Percentiles rank a stretch among this genome's conserved stretches.
Evolutionary conservation across 2,329 filamentous ascomycete species (phyloP).

Genomic region (Aureobasidium musti): DNA sequence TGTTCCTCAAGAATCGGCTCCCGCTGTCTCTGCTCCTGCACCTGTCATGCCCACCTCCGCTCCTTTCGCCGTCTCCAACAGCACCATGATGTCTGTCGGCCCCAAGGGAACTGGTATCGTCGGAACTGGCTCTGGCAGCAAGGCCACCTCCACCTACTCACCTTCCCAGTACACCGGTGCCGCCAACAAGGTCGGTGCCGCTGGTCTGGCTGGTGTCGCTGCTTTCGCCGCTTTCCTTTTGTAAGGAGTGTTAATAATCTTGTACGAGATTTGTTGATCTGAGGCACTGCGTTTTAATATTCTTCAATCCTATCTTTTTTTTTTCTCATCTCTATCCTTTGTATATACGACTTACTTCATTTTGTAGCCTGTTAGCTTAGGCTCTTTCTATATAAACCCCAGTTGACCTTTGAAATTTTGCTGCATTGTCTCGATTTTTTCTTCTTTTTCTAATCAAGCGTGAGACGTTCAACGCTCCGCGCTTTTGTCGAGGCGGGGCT

Average conservation of each 20-base stretch:
- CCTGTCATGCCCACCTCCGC: slow-evolving; percentile 28
- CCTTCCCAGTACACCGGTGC: slow-evolving; percentile 26
- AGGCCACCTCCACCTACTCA: slow-evolving; percentile 14
- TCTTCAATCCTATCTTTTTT: not conserved
- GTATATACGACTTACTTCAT: slow-evolving; percentile 19
- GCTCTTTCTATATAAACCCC: slow-evolving; percentile 8
- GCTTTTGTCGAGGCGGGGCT: not conserved
- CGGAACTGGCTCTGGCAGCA: slow-evolving; percentile 22
- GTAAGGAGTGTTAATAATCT: slow-evolving; percentile 20
- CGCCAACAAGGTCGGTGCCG: slow-evolving; percentile 25
- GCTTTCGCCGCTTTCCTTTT: slow-evolving; percentile 28
- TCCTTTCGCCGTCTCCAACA: slow-evolving; percentile 20
- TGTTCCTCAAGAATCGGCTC: slow-evolving; percentile 19
- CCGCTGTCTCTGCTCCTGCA: slow-evolving; percentile 24
- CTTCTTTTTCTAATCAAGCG: not conserved
- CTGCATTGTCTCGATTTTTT: not conserved
- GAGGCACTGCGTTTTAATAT: slow-evolving; percentile 17
- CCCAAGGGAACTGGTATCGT: slow-evolving; percentile 3
- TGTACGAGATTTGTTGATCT: slow-evolving; percentile 4
- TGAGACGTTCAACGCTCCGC: not conserved
- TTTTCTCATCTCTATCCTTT: slow-evolving; percentile 8
- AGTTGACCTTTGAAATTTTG: not conserved
- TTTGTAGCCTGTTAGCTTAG: not conserved
- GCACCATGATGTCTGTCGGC: slow-evolving; percentile 21
- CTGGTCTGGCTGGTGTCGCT: slow-evolving; percentile 24